Evolutionary conservation across 345 rosid genomes (phyloP).

Genomic region (Euphorbia lathyris): DNA sequence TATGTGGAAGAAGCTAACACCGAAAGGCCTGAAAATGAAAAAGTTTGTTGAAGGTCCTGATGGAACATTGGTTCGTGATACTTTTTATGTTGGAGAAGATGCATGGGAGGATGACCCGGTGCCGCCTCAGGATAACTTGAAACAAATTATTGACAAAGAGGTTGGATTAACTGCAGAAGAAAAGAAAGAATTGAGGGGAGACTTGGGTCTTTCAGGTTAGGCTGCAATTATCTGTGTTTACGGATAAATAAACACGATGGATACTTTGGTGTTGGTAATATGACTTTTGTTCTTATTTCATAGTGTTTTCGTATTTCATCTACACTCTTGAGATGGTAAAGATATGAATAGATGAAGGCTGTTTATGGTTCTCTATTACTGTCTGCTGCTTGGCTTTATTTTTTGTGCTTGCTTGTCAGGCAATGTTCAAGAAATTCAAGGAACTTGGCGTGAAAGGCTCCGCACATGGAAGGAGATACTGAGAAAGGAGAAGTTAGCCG

Average conservation of each 20-base stretch:
- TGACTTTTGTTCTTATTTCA: conserved; percentile 8
- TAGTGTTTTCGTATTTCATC: background rate
- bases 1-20: conserved; percentile 78
- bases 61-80: conserved; percentile 77
- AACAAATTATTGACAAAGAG: conserved; percentile 53
- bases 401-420: conserved; percentile 35
- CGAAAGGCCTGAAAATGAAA: conserved; percentile 85
- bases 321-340: background rate
- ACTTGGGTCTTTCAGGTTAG: conserved; percentile 65
- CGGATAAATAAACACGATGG: conserved; percentile 8
- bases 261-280: background rate
- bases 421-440: conserved; percentile 38
- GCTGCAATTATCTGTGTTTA: conserved; percentile 20
- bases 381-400: background rate
- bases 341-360: background rate
- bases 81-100: conserved; percentile 85
- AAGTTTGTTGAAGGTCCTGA: conserved; percentile 71
- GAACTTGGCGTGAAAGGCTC: conserved; percentile 81
- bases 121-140: conserved; percentile 48
- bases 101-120: conserved; percentile 80
- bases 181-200: conserved; percentile 61
- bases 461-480: conserved; percentile 67
- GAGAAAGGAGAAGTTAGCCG: conserved; percentile 60
- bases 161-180: conserved; percentile 50
- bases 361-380: conserved; percentile 3